Conservation (phyloP, 2,329 filamentous ascomycete genomes). For the Acrocalymma vagum region DNA sequence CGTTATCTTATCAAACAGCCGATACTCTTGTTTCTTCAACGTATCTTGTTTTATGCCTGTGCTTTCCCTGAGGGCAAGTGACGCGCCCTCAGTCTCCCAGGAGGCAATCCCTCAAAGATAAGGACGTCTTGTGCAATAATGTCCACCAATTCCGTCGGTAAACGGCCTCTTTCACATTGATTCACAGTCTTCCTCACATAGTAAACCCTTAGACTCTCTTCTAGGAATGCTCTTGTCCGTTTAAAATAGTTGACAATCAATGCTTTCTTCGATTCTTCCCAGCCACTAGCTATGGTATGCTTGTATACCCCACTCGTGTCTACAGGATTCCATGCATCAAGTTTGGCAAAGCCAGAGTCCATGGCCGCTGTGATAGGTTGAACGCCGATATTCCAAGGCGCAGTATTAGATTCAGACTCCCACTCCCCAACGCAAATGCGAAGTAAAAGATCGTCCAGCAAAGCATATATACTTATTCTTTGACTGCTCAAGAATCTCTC, state of each 20-base stretch:
- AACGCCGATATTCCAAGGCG: slow-evolving; percentile 12
- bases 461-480: slow-evolving; percentile 22
- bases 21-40: no score
- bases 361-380: slow-evolving; percentile 5
- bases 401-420: slow-evolving; percentile 7
- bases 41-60: no score
- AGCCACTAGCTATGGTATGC: no score
- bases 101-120: slow-evolving; percentile 11
- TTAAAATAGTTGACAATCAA: slow-evolving; percentile 15
- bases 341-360: no score
- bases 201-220: slow-evolving; percentile 13
- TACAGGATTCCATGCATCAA: no score
- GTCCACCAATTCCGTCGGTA: slow-evolving; percentile 18
- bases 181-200: slow-evolving; percentile 23
- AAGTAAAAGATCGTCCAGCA: slow-evolving; percentile 22
- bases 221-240: slow-evolving; percentile 12
- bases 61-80: slow-evolving; percentile 6
- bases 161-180: slow-evolving; percentile 10
- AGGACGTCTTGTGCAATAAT: slow-evolving; percentile 16
- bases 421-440: slow-evolving; percentile 19
- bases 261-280: background rate
- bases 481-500: slow-evolving; percentile 20
- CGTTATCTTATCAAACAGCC: no score
- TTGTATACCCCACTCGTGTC: no score
- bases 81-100: slow-evolving; percentile 7